Conservation (phyloP, 768 basidiomycete species). For the Cystofilobasidium bisporidii region DNA sequence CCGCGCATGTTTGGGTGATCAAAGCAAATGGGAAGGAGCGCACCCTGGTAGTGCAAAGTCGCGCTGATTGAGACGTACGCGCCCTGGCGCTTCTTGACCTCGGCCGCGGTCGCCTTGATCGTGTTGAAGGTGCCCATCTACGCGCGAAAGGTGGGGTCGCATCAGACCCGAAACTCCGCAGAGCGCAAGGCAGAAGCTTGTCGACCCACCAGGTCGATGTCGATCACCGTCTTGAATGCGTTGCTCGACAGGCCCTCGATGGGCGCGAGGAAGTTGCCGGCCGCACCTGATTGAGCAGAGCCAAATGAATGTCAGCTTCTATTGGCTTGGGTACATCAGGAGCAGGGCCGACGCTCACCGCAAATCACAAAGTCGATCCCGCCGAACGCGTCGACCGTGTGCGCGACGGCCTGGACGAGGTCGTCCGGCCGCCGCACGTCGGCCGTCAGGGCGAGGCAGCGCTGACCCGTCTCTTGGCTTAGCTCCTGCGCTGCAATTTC, state of each 20-base stretch:
- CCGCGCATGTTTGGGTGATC: too few relatives aligned
- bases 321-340: too few relatives aligned
- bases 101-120: conserved; percentile 75
- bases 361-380: conserved; percentile 91
- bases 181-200: too few relatives aligned
- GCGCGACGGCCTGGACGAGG: conserved; percentile 62
- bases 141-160: not conserved
- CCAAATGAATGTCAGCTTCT: not conserved
- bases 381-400: conserved; percentile 66
- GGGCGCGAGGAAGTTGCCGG: conserved; percentile 84
- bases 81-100: conserved; percentile 62
- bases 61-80: conserved; percentile 83
- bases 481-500: conserved; percentile 61
- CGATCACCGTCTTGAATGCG: conserved; percentile 82
- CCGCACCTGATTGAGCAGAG: conserved; percentile 55
- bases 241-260: conserved; percentile 62
- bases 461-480: conserved; percentile 55
- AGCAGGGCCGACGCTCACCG: too few relatives aligned
- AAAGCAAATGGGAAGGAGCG: not conserved
- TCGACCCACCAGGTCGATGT: conserved; percentile 68
- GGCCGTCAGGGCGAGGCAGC: conserved; percentile 62
- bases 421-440: conserved; percentile 73
- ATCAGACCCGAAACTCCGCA: conserved; percentile 4
- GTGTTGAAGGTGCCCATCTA: conserved; percentile 90
- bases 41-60: conserved; percentile 74